A percentile compares a stretch with the other conserved stretches of the same genome.
Conservation (phyloP, 2,329 filamentous ascomycete genomes). For the Tricladium varicosporioides region DNA sequence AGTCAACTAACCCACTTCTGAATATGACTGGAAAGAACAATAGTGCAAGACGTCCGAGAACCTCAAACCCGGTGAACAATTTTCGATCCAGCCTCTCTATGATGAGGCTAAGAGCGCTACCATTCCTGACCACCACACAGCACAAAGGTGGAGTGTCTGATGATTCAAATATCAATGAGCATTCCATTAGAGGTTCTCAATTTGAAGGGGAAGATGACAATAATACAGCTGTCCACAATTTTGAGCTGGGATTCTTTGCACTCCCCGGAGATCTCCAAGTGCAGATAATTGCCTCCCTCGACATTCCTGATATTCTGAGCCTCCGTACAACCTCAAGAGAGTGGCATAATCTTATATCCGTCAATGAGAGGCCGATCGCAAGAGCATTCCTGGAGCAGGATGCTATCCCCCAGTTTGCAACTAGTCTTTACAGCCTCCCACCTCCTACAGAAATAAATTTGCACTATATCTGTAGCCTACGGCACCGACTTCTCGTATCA, state of each 20-base stretch:
- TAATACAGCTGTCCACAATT: neutral
- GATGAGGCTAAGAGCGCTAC: too few relatives aligned
- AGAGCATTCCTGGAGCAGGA: conserved; percentile 4
- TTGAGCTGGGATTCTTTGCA: conserved; percentile 1
- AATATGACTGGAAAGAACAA: too few relatives aligned
- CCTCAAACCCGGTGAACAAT: too few relatives aligned
- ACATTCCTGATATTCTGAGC: conserved; percentile 6
- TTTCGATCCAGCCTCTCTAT: too few relatives aligned
- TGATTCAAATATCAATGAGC: too few relatives aligned
- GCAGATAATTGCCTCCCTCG: conserved; percentile 4
- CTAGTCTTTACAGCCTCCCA: conserved; percentile 1
- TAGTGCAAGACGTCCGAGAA: too few relatives aligned
- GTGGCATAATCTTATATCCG: conserved; percentile 1
- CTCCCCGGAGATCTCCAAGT: conserved; percentile 6
- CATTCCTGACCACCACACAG: too few relatives aligned
- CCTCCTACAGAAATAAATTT: neutral
- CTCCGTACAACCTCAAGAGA: neutral
- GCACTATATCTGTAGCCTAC: neutral
- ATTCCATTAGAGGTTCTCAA: too few relatives aligned
- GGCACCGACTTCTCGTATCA: conserved; percentile 1
- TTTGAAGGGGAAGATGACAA: too few relatives aligned
- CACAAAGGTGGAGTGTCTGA: too few relatives aligned
- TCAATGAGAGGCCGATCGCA: conserved; percentile 5
- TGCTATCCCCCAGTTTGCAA: conserved; percentile 1
- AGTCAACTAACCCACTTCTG: too few relatives aligned